These are phyloP conservation scores for Bruguiera hainesii DNA, from an alignment of 441 rosid genomes.

Conservation along the genomic window DNA sequence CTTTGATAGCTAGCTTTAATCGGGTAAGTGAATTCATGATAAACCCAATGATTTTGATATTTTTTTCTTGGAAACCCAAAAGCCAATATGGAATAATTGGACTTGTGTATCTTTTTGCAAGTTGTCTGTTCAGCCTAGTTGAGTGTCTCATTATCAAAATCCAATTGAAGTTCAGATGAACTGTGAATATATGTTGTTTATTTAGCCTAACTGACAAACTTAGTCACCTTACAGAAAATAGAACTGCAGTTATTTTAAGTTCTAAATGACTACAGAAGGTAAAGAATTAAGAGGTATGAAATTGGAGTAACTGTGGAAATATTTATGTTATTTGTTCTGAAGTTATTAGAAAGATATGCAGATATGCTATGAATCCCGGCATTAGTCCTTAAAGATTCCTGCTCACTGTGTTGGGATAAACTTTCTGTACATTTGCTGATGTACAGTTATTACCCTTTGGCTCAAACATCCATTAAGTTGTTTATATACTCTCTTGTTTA, in stretches of 20 bases:
- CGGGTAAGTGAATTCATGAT: constrained; percentile 43
- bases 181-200: not conserved
- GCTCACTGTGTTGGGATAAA: not conserved
- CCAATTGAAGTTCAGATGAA: not conserved
- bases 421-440: not conserved
- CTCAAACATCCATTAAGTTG: not conserved
- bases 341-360: not conserved
- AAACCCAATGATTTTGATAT: constrained; percentile 2
- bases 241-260: not conserved
- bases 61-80: not conserved
- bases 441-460: not conserved
- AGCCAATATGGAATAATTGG: not conserved
- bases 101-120: too few species aligned
- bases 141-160: not conserved
- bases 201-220: not conserved
- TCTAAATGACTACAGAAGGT: not conserved
- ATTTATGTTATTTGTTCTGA: not conserved
- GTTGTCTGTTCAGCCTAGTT: not conserved
- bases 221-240: not conserved
- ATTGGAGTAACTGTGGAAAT: not conserved
- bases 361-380: not conserved
- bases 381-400: not conserved
- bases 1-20: constrained; percentile 70
- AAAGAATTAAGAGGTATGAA: not conserved
- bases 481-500: not conserved